These are phyloP conservation scores for Phaeodactylum tricornutum DNA, from an alignment of 108 stramenopile species.

Conservation along the genomic window DNA sequence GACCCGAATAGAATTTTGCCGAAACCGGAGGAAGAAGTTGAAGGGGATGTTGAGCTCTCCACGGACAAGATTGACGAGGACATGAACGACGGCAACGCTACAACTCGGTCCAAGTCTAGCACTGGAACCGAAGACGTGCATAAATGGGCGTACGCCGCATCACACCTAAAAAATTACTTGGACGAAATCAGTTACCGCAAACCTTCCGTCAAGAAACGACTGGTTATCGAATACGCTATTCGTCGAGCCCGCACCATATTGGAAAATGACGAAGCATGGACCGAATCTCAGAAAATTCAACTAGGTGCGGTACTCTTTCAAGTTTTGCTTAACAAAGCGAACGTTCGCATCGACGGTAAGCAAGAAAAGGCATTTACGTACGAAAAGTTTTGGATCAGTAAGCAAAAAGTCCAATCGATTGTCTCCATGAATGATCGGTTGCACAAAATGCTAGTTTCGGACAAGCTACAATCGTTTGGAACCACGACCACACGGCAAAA, in stretches of 20 bases:
- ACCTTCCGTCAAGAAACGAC: slow-evolving; percentile 23
- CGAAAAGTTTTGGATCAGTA: slow-evolving; percentile 28
- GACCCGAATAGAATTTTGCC: background rate
- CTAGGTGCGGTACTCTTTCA: slow-evolving; percentile 76
- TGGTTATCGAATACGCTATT: slow-evolving; percentile 24
- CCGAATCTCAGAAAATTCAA: slow-evolving; percentile 49
- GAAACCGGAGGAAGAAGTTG: slow-evolving; percentile 10
- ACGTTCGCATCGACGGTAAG: slow-evolving; percentile 21
- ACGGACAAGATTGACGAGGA: slow-evolving; percentile 3
- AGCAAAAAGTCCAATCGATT: slow-evolving; percentile 13
- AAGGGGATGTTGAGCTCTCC: slow-evolving; percentile 10
- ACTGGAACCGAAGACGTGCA: slow-evolving; percentile 12
- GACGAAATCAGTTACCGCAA: slow-evolving; percentile 39
- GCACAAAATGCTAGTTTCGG: slow-evolving; percentile 28
- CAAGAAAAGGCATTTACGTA: slow-evolving; percentile 48
- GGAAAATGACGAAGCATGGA: slow-evolving; percentile 48
- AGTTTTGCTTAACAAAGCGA: slow-evolving; percentile 50
- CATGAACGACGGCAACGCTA: background rate
- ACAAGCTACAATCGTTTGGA: slow-evolving; percentile 24
- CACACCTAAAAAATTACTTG: slow-evolving; percentile 38
- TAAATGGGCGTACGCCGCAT: slow-evolving; percentile 41
- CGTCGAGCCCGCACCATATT: slow-evolving; percentile 35
- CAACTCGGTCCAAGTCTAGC: background rate
- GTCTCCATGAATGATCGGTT: slow-evolving; percentile 37
- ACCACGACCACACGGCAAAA: slow-evolving; percentile 49